Evolutionary conservation across 2,329 filamentous ascomycete species (phyloP), one percentile per base, ranked within the genome.

Genomic region (Diaporthe sp.): DNA sequence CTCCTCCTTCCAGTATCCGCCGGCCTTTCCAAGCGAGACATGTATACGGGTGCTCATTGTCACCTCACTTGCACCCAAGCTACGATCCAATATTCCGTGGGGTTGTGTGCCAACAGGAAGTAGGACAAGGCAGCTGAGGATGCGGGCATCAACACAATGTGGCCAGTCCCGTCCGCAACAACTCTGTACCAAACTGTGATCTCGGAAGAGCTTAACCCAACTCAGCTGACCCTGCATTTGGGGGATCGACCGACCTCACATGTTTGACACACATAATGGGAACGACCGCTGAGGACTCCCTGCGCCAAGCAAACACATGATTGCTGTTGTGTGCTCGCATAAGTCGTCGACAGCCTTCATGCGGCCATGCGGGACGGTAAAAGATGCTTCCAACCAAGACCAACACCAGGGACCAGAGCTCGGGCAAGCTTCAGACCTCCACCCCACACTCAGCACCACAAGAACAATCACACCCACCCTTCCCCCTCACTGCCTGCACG

Each of bases 401-500:
- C 34, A 39, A 17, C 31, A 39, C 31, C 65, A 53, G 46, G 65
- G 42, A 67, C 61, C 42, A 15, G 61, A 67, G 61, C 61, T 49
- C 61, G 42, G 28, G 65, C 22, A 53, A 53, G 65, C 46, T 68
- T 68, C 65, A 68, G 44, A 39, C 65, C 46, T 68, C 22, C n/a
- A 25, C 5, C 65, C 65, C 57, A 8, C 34, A 13, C 57, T 1
- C 3, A 17, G 4, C 2, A n/a, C 28, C 42, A 46, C 39, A 31
- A 46, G 4, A 22, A 22, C 22, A 8, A 7, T 3, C 28, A 34
- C 25, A n/a, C 22, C 25, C 37, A 31, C 44, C 13, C 28, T 17
- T n/a, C 25, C 44, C 42, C 42, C 42, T 31, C 42, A 22, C 25
- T 46, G 25, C 37, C 25, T n/a, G 61, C 42, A 65, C 61, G 7